Percentiles rank a stretch among this genome's conserved stretches.
Conservation (phyloP, 257 asterid genomes). For the Mitragyna speciosa region DNA sequence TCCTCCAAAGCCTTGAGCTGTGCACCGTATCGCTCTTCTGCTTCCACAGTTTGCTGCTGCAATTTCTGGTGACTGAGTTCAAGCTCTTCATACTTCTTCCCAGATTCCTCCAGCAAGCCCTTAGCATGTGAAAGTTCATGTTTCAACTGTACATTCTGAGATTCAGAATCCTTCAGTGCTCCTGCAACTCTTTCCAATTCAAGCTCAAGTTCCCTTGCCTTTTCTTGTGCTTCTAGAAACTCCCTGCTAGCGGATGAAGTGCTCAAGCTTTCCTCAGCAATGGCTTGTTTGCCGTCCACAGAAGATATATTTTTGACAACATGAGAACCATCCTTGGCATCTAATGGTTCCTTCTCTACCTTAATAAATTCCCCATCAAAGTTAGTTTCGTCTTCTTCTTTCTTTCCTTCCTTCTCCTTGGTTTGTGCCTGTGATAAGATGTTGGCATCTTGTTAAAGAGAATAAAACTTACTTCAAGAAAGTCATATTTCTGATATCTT, state of each 20-base stretch:
- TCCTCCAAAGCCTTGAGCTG: constrained; percentile 67
- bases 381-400: constrained; percentile 57
- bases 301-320: constrained; percentile 18
- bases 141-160: constrained; percentile 50
- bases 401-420: constrained; percentile 39
- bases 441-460: background rate
- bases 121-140: constrained; percentile 58
- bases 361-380: constrained; percentile 82
- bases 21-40: constrained; percentile 47
- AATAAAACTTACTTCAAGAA: background rate
- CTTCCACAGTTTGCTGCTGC: constrained; percentile 51
- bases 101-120: constrained; percentile 45
- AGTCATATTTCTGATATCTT: background rate
- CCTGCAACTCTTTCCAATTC: constrained; percentile 58
- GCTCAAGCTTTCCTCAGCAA: constrained; percentile 20
- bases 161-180: constrained; percentile 58
- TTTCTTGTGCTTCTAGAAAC: constrained; percentile 71
- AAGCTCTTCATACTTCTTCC: constrained; percentile 46
- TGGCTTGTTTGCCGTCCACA: constrained; percentile 28
- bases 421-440: constrained; percentile 11
- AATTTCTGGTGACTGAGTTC: constrained; percentile 55
- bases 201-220: constrained; percentile 59
- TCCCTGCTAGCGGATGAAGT: constrained; percentile 43
- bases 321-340: constrained; percentile 37
- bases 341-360: constrained; percentile 71